A percentile compares a stretch with the other conserved stretches of the same genome.
phyloP scores from a whole-genome alignment of 768 basidiomycete genomes.

The Mycena galericulata region DNA sequence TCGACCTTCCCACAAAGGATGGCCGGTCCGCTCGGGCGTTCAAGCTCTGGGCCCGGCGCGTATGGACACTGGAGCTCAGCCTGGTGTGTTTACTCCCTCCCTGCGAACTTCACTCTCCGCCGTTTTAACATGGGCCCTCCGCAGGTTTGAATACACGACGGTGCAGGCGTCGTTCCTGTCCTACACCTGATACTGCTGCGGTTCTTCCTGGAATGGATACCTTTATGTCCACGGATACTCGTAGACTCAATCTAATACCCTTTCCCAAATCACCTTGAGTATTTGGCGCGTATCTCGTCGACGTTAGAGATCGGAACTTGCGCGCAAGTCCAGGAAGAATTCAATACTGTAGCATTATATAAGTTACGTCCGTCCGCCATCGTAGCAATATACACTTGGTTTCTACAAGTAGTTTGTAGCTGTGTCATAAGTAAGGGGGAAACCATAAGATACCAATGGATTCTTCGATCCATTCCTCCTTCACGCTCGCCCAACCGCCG shows the following conservation, averaged over 20 bases:
- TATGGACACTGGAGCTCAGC: constrained; percentile 98
- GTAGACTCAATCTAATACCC: constrained; percentile 26
- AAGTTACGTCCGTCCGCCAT: constrained; percentile 24
- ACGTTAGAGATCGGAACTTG: too few species aligned
- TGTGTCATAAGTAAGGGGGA: constrained; percentile 17
- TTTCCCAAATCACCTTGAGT: background rate
- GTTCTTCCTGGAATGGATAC: constrained; percentile 23
- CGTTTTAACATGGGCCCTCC: background rate
- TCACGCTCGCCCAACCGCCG: background rate
- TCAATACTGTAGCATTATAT: constrained; percentile 31
- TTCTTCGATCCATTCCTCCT: constrained; percentile 15
- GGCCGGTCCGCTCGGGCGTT: constrained; percentile 66
- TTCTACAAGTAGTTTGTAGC: constrained; percentile 26
- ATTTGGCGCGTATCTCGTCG: too few species aligned
- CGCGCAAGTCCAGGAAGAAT: too few species aligned
- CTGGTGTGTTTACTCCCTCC: constrained; percentile 61
- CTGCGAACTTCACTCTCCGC: background rate
- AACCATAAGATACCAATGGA: constrained; percentile 17
- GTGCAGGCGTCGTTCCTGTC: constrained; percentile 7
- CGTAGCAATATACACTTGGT: constrained; percentile 20
- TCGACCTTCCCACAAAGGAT: constrained; percentile 76
- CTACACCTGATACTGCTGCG: constrained; percentile 12
- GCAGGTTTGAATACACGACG: constrained; percentile 12
- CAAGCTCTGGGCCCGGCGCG: constrained; percentile 96
- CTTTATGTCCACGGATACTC: background rate